A percentile compares a stretch with the other conserved stretches of the same genome.
Conservation (phyloP, 768 basidiomycete species). For the Lentinula sp. region DNA sequence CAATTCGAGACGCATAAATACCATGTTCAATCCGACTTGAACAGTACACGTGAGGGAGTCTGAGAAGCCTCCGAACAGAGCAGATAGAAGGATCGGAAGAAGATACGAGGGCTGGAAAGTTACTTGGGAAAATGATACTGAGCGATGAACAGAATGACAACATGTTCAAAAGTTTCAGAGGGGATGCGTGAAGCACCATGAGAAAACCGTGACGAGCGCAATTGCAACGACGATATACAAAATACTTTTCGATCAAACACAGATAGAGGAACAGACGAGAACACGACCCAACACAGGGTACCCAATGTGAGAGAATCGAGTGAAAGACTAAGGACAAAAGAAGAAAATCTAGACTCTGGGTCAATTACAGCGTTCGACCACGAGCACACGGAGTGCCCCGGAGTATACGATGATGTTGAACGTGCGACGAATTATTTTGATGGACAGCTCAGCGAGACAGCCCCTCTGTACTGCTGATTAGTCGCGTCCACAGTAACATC, state of each 20-base stretch:
- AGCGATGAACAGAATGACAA: background rate
- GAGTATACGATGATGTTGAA: too few species aligned
- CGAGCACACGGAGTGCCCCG: too few species aligned
- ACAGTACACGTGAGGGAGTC: too few species aligned
- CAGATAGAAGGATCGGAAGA: too few species aligned
- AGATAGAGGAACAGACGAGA: background rate
- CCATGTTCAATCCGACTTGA: too few species aligned
- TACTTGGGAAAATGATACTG: too few species aligned
- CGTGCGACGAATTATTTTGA: too few species aligned
- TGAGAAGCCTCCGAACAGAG: too few species aligned
- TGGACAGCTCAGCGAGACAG: too few species aligned
- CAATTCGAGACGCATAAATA: background rate
- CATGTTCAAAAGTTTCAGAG: background rate
- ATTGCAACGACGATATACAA: background rate
- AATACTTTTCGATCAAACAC: background rate
- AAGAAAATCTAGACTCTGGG: background rate
- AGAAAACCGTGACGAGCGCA: background rate
- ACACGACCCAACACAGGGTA: background rate
- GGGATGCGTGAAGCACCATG: background rate
- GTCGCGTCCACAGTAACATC: background rate
- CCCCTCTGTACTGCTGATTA: too few species aligned
- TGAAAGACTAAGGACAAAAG: background rate
- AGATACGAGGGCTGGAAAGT: too few species aligned
- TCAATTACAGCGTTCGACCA: too few species aligned
- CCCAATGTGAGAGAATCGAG: background rate